These are phyloP conservation scores for Anthracocystis walkeri DNA, from an alignment of 1,284 basidiomycete species.

Conservation along the genomic window DNA sequence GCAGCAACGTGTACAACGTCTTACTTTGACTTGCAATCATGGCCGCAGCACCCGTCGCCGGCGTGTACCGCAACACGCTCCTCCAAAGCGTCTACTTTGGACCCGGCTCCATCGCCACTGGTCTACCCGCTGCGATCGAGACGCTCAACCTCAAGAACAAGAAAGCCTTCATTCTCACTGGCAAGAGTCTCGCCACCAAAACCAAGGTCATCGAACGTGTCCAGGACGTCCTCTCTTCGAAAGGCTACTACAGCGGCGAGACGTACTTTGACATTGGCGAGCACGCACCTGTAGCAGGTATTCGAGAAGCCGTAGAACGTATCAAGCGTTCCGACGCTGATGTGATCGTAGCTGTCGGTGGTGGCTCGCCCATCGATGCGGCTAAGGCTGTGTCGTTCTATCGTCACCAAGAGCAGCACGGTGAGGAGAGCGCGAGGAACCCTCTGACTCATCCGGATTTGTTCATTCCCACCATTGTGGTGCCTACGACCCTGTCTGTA, in stretches of 20 bases:
- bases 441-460: slow-evolving; percentile 14
- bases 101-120: slow-evolving; percentile 26
- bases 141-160: slow-evolving; percentile 32
- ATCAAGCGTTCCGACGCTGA: slow-evolving; percentile 76
- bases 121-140: slow-evolving; percentile 37
- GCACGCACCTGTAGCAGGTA: slow-evolving; percentile 79
- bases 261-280: slow-evolving; percentile 82
- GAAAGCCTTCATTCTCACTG: slow-evolving; percentile 57
- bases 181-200: slow-evolving; percentile 54
- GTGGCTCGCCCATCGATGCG: slow-evolving; percentile 83
- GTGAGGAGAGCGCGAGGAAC: slow-evolving; percentile 27
- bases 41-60: slow-evolving; percentile 21
- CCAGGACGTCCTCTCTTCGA: slow-evolving; percentile 27
- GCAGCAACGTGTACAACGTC: background rate
- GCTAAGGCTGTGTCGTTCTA: slow-evolving; percentile 68
- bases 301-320: slow-evolving; percentile 73
- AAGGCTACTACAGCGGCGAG: slow-evolving; percentile 43
- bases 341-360: slow-evolving; percentile 76
- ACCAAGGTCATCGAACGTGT: slow-evolving; percentile 48
- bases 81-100: slow-evolving; percentile 50
- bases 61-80: slow-evolving; percentile 47
- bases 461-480: slow-evolving; percentile 74
- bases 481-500: slow-evolving; percentile 84
- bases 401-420: slow-evolving; percentile 35
- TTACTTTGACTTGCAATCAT: slow-evolving; percentile 10